Conservation (phyloP, 306 rosid species). For the Lathyrus aphaca region DNA sequence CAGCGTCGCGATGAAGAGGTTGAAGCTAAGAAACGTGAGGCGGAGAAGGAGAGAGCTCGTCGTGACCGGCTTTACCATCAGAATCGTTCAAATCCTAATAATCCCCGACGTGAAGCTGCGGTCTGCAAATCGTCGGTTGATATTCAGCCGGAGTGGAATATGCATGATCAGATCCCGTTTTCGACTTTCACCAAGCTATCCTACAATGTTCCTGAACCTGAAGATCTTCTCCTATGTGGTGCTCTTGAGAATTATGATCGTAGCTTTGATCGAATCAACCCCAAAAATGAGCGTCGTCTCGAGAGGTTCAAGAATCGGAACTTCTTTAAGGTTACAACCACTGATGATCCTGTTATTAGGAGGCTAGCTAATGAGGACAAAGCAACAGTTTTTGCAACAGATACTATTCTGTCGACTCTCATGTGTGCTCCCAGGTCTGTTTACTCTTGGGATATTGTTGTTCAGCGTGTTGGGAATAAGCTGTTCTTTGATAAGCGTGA, state of each 20-base stretch:
- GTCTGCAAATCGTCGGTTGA: constrained; percentile 85
- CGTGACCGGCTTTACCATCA: constrained; percentile 77
- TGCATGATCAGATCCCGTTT: constrained; percentile 93
- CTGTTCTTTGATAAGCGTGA: constrained; percentile 87
- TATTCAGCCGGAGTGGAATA: constrained; percentile 94
- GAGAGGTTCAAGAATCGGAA: constrained; percentile 85
- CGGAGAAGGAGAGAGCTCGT: constrained; percentile 90
- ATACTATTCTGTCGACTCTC: constrained; percentile 77
- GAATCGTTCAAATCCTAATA: constrained; percentile 72
- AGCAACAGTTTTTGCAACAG: constrained; percentile 83
- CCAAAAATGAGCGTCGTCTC: constrained; percentile 82
- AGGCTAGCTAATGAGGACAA: constrained; percentile 86
- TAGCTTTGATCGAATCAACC: constrained; percentile 65
- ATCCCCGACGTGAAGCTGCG: constrained; percentile 78
- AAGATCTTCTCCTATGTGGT: constrained; percentile 80
- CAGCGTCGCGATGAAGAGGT: constrained; percentile 96
- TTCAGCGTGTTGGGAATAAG: constrained; percentile 90
- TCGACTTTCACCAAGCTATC: constrained; percentile 91
- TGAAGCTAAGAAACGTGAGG: constrained; percentile 81
- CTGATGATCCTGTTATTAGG: constrained; percentile 87
- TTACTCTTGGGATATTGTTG: constrained; percentile 90
- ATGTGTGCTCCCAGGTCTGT: constrained; percentile 95
- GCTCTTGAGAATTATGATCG: constrained; percentile 85
- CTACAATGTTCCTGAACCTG: constrained; percentile 78
- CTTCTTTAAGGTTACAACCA: constrained; percentile 89